A percentile compares a stretch with the other conserved stretches of the same genome.
These are phyloP conservation scores for Spongospora subterranea DNA, from an alignment of 208 protist species.

Conservation along the genomic window DNA sequence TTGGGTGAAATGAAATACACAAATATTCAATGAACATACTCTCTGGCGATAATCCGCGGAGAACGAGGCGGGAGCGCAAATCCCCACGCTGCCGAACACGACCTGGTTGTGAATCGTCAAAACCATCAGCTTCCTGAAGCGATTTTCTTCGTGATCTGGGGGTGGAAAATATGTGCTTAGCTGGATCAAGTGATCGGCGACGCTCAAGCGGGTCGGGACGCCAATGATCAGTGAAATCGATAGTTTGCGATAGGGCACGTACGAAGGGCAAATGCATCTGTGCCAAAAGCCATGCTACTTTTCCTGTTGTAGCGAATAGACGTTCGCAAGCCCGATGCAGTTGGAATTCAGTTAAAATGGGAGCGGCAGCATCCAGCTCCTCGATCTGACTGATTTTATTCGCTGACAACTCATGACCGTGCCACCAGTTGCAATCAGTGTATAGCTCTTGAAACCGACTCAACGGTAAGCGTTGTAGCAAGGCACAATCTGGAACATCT, in stretches of 20 bases:
- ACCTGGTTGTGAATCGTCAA: background rate
- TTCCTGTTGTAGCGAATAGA: background rate
- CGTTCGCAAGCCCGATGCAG: background rate
- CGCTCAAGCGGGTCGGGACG: background rate
- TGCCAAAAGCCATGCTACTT: conserved; percentile 19
- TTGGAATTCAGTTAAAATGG: background rate
- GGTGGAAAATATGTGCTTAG: background rate
- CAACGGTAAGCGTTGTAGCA: background rate
- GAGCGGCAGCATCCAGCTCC: background rate
- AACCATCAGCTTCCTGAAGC: background rate
- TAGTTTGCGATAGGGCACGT: background rate
- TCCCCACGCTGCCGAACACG: background rate
- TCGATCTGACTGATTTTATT: background rate
- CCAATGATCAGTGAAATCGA: conserved; percentile 1
- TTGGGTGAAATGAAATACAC: too few species aligned
- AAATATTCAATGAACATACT: too few species aligned
- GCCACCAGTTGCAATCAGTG: background rate
- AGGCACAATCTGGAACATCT: background rate
- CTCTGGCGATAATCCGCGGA: background rate
- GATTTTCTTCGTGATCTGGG: background rate
- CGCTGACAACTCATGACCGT: background rate
- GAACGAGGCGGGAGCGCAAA: background rate
- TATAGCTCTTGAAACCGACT: background rate
- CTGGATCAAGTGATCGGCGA: background rate
- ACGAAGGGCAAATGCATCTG: background rate